Base-by-base conservation (phyloP, 805 yeast species). In the Vanderwaltozyma yarrowii region DNA sequence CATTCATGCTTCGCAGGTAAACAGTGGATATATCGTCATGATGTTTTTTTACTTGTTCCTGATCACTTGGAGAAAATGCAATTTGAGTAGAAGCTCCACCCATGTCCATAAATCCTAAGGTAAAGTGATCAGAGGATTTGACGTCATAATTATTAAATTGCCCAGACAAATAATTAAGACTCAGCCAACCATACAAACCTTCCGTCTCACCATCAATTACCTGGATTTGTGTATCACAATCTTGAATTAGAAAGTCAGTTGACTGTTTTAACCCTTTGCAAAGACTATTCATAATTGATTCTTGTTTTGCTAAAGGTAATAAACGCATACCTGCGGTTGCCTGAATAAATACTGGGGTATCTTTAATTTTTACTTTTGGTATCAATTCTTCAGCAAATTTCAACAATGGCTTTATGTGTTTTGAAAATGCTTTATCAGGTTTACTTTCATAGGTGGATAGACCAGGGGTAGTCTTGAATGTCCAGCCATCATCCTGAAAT, bases 71-170 rank as follows among this genome's bases (percentile, higher is more conserved):
- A 8, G 83, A 87, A 69, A 88, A 92, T 8, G 97, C 95, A 17
- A 92, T 74, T 55, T 92, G 98, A 0, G 96, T 86, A 2, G 96
- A 86, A 0, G 98, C 98, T 12, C 98, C 98, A 13, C 98, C 98
- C 98, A 92, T 92, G 59, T 92, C 98, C 89, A 92, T 81, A 50
- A 92, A 89, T 4, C 98, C 98, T 46, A 73, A 79, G 0, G 95
- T 77, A n/a, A 61, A 60, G 49, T 73, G 81, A 3, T 34, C 47
- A 7, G 39, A 37, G 2, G 59, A 54, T 5, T 46, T 19, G 10
- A 54, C 47, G 27, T 68, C 67, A 47, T 69, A 73, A 37, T 70
- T 56, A 43, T 78, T 68, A 35, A 83, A 65, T 42, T 73, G 73
- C 1, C 83, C 80, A 60, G 80, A 71, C 39, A 92, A 61, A 60